Evolutionary conservation across 2,329 filamentous ascomycete species (phyloP).

Genomic region (Parastagonospora avenae): DNA sequence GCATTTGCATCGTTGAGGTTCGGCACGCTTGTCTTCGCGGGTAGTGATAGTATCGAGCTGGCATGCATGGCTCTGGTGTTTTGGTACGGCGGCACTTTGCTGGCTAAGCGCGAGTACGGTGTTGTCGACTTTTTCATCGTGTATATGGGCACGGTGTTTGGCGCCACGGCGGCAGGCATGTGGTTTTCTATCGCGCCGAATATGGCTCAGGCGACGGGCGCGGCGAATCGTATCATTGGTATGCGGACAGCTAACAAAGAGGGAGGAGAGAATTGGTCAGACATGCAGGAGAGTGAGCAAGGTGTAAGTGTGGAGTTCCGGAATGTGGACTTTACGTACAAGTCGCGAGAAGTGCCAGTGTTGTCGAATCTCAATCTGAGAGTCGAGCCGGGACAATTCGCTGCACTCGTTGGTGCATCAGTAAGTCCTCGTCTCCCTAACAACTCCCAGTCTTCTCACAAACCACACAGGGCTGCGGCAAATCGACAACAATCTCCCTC

Average conservation of each 20-base stretch:
- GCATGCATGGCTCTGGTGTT: constrained; percentile 66
- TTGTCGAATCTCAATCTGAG: constrained; percentile 54
- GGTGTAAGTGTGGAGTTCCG: constrained; percentile 74
- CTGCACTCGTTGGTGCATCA: constrained; percentile 71
- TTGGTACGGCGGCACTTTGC: constrained; percentile 55
- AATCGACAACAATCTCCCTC: constrained; percentile 70
- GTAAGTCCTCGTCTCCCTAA: constrained; percentile 31
- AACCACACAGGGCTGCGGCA: constrained; percentile 62
- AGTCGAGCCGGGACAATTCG: constrained; percentile 67
- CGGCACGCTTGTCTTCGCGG: constrained; percentile 69
- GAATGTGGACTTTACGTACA: constrained; percentile 92
- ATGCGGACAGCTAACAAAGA: constrained; percentile 30
- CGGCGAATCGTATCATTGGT: constrained; percentile 45
- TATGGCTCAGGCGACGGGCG: constrained; percentile 44
- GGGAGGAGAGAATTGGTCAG: constrained; percentile 10
- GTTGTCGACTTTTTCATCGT: constrained; percentile 57
- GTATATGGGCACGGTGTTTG: constrained; percentile 58
- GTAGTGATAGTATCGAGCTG: constrained; percentile 70
- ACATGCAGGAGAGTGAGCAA: constrained; percentile 8
- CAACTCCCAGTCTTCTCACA: not conserved
- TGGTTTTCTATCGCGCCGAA: constrained; percentile 56
- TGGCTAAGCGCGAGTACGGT: constrained; percentile 54
- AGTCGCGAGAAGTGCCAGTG: constrained; percentile 78
- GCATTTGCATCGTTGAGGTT: constrained; percentile 67
- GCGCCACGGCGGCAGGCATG: constrained; percentile 43